Evolutionary conservation across 495 filamentous ascomycete species (phyloP).

Genomic region (Immersiella caudata): DNA sequence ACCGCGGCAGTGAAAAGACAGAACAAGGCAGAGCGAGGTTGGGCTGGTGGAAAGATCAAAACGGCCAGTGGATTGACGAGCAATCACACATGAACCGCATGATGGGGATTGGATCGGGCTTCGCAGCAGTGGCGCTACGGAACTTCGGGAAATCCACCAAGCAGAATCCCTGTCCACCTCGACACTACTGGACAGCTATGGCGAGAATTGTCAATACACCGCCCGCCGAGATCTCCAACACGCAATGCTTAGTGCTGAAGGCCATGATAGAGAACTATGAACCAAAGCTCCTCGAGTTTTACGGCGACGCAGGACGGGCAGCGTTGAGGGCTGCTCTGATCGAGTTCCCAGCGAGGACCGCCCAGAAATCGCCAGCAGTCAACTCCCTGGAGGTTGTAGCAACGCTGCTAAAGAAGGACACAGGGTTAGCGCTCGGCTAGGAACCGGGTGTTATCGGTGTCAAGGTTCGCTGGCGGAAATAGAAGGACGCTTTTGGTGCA

Average conservation of each 20-base stretch:
- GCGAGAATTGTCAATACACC: constrained; percentile 74
- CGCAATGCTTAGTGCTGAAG: constrained; percentile 77
- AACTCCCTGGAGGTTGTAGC: constrained; percentile 61
- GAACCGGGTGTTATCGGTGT: background rate
- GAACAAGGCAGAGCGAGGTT: constrained; percentile 66
- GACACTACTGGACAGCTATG: constrained; percentile 77
- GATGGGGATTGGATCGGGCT: constrained; percentile 83
- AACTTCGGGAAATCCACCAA: constrained; percentile 71
- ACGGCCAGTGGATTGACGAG: constrained; percentile 62
- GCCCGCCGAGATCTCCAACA: constrained; percentile 64
- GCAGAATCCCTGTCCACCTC: constrained; percentile 75
- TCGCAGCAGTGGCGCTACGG: constrained; percentile 74
- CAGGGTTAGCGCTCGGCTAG: constrained; percentile 53
- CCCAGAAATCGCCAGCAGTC: constrained; percentile 55
- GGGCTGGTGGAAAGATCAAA: constrained; percentile 71
- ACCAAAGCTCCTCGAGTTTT: constrained; percentile 72
- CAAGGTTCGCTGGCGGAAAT: background rate
- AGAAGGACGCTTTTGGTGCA: background rate
- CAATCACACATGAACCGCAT: constrained; percentile 77
- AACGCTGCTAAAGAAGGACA: constrained; percentile 60
- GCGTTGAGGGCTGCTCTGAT: constrained; percentile 66
- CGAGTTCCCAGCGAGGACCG: constrained; percentile 63
- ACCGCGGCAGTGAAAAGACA: constrained; percentile 74
- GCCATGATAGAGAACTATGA: constrained; percentile 73
- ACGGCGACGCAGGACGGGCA: constrained; percentile 68